These are phyloP conservation scores for Verticillium tricorpus DNA, from an alignment of 2,329 filamentous ascomycete genomes.

Conservation along the genomic window DNA sequence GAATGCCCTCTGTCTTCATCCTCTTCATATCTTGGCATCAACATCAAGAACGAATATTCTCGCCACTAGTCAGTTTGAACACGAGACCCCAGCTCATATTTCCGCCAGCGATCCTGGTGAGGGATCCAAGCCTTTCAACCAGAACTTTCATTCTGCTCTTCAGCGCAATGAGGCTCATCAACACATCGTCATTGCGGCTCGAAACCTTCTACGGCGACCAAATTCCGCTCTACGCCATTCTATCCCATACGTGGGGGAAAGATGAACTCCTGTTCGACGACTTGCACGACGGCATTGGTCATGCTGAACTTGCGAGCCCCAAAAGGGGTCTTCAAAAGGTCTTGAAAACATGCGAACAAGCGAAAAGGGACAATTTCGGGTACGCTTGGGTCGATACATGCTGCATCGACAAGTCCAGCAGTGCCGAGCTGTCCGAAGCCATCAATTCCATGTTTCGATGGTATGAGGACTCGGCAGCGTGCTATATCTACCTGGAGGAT, in stretches of 20 bases:
- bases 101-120: too few relatives aligned
- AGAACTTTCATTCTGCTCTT: too few relatives aligned
- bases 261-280: constrained; percentile 23
- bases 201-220: constrained; percentile 8
- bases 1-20: too few relatives aligned
- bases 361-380: constrained; percentile 7
- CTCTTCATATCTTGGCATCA: too few relatives aligned
- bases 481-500: constrained; percentile 14
- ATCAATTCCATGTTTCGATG: constrained; percentile 17
- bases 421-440: constrained; percentile 13
- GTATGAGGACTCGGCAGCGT: constrained; percentile 12
- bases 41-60: too few relatives aligned
- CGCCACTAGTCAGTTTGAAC: too few relatives aligned
- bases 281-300: not conserved
- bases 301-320: not conserved
- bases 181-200: not conserved
- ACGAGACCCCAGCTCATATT: too few relatives aligned
- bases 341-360: constrained; percentile 9
- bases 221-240: constrained; percentile 22
- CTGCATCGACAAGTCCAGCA: constrained; percentile 12
- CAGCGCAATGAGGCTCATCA: constrained; percentile 1
- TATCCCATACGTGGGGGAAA: constrained; percentile 24
- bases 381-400: constrained; percentile 13
- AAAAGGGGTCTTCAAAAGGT: constrained; percentile 8
- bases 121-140: not conserved